phyloP scores from a whole-genome alignment of 2,329 filamentous ascomycete species.

The Keithomyces neogunnii region DNA sequence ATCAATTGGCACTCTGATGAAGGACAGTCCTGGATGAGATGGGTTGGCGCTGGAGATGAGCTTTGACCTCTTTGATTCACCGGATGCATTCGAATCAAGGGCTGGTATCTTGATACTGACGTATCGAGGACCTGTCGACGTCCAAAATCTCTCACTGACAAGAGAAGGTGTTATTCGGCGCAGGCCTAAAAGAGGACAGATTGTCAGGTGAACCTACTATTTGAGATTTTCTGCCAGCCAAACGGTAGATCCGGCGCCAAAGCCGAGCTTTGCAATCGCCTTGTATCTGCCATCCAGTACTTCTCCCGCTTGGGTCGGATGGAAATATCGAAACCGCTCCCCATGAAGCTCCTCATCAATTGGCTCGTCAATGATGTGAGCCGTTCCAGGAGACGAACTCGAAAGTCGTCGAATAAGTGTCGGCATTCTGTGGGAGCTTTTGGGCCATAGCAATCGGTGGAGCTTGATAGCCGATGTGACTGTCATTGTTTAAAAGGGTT shows the following conservation, averaged over 20 bases:
- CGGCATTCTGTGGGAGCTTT: no score
- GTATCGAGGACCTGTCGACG: neutral
- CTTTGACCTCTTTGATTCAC: neutral
- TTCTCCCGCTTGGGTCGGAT: slow-evolving; percentile 14
- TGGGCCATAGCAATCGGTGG: no score
- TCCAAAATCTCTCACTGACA: neutral
- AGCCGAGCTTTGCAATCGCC: slow-evolving; percentile 27
- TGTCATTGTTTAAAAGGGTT: no score
- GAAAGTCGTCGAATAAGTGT: no score
- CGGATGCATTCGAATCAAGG: neutral
- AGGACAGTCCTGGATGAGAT: neutral
- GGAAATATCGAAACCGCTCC: slow-evolving; percentile 8
- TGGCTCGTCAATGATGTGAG: no score
- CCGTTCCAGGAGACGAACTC: no score
- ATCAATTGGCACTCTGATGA: neutral
- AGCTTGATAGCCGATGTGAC: no score
- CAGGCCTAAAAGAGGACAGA: neutral
- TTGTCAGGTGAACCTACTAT: slow-evolving; percentile 5
- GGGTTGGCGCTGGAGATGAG: neutral
- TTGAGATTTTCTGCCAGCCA: slow-evolving; percentile 25
- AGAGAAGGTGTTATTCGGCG: neutral
- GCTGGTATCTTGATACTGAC: neutral
- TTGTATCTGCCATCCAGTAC: slow-evolving; percentile 25
- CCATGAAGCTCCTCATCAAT: slow-evolving; percentile 12
- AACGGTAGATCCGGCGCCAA: slow-evolving; percentile 26